Evolutionary conservation across 257 asterid species (phyloP).

Genomic region (Solanum verrucosum): DNA sequence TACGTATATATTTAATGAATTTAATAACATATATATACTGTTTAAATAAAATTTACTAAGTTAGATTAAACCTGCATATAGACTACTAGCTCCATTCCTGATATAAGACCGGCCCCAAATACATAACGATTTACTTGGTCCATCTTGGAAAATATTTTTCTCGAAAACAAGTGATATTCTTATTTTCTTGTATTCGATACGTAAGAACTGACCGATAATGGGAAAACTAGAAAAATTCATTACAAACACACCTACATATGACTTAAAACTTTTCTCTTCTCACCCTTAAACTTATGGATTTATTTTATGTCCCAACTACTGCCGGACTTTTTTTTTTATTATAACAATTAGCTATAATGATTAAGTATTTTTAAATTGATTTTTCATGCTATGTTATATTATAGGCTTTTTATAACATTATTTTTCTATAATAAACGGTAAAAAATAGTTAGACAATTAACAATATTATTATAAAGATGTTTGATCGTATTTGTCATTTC

Average conservation of each 20-base stretch:
- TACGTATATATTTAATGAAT: no score
- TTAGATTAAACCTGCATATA: fast-evolving
- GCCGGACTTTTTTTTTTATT: no score
- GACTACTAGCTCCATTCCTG: no score
- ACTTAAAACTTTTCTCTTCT: neutral
- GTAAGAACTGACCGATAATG: neutral
- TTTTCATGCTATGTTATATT: neutral
- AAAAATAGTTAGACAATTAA: neutral
- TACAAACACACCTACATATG: neutral
- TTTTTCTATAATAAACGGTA: neutral
- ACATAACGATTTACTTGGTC: neutral
- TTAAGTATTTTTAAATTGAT: neutral
- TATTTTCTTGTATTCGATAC: no score
- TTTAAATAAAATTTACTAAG: no score
- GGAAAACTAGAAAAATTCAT: neutral
- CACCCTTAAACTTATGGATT: neutral
- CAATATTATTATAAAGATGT: neutral
- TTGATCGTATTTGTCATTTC: neutral
- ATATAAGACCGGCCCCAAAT: neutral
- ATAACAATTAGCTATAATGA: neutral
- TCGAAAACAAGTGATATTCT: neutral
- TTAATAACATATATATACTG: no score
- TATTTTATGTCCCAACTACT: neutral
- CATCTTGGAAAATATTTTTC: neutral
- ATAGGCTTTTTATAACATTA: neutral